Conservation (phyloP, 176 grass and related monocot genomes). For the Eleusine indica region DNA sequence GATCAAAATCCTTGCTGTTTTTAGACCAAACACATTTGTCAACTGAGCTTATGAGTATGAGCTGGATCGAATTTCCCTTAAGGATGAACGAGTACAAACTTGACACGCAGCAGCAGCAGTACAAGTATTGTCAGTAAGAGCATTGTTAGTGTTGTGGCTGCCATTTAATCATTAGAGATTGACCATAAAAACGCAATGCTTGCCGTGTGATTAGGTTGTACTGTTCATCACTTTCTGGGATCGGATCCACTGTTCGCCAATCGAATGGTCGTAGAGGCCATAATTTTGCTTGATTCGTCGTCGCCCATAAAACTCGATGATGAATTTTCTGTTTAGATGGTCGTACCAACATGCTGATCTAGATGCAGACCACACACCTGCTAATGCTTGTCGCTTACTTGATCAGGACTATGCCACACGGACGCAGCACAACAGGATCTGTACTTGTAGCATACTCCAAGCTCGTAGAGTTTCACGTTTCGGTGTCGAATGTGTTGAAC, state of each 20-base stretch:
- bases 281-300: neutral
- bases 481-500: neutral
- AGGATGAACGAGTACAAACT: neutral
- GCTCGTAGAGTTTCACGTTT: neutral
- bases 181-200: conserved; percentile 2
- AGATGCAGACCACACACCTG: neutral
- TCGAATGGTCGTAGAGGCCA: neutral
- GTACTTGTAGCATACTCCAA: neutral
- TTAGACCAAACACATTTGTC: neutral
- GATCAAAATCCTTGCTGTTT: neutral
- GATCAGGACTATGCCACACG: neutral
- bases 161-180: conserved; percentile 11
- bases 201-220: conserved; percentile 4
- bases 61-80: too few relatives aligned
- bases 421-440: neutral
- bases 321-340: neutral
- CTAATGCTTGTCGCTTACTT: neutral
- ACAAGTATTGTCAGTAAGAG: too few relatives aligned
- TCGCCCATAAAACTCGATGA: neutral
- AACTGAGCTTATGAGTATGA: neutral
- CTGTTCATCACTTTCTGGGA: conserved; percentile 1
- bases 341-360: conserved; percentile 3
- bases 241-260: neutral
- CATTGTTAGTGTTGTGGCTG: neutral
- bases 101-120: neutral